Conservation (phyloP, 768 basidiomycete species). For the Boletus tomentosulus region DNA sequence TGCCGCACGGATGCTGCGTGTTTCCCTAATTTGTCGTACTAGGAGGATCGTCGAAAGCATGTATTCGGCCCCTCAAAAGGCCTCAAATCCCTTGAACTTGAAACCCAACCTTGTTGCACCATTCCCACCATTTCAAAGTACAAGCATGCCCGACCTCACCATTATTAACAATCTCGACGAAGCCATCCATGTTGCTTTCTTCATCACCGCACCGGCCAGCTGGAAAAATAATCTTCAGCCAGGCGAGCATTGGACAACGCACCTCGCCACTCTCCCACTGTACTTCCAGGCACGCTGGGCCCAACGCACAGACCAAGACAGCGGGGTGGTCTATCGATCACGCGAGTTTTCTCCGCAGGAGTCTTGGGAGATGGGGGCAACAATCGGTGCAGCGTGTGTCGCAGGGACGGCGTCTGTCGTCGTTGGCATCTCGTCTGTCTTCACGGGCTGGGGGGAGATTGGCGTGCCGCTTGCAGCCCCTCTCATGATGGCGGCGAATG, state of each 20-base stretch:
- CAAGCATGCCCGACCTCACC: conserved; percentile 16
- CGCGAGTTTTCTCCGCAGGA: conserved; percentile 14
- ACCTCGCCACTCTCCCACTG: conserved; percentile 7
- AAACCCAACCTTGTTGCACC: background rate
- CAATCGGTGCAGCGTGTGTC: conserved; percentile 14
- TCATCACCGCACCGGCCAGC: conserved; percentile 6
- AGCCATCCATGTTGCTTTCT: conserved; percentile 20
- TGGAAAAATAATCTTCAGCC: conserved; percentile 19
- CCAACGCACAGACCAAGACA: conserved; percentile 9
- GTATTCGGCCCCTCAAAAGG: too few species aligned
- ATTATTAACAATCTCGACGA: conserved; percentile 18
- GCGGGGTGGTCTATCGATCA: background rate
- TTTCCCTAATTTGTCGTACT: background rate
- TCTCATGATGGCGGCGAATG: conserved; percentile 10
- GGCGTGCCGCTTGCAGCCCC: conserved; percentile 7
- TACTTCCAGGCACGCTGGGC: conserved; percentile 17
- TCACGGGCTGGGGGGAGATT: conserved; percentile 6
- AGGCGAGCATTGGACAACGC: conserved; percentile 14
- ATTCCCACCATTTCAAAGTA: background rate
- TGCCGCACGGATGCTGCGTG: too few species aligned
- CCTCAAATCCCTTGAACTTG: too few species aligned
- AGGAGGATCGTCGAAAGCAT: too few species aligned
- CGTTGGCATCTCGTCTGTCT: background rate
- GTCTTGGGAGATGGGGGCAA: conserved; percentile 18
- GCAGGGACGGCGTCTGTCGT: conserved; percentile 20